Conservation (phyloP, 768 basidiomycete genomes). For the Phanerodontia chrysosporium region DNA sequence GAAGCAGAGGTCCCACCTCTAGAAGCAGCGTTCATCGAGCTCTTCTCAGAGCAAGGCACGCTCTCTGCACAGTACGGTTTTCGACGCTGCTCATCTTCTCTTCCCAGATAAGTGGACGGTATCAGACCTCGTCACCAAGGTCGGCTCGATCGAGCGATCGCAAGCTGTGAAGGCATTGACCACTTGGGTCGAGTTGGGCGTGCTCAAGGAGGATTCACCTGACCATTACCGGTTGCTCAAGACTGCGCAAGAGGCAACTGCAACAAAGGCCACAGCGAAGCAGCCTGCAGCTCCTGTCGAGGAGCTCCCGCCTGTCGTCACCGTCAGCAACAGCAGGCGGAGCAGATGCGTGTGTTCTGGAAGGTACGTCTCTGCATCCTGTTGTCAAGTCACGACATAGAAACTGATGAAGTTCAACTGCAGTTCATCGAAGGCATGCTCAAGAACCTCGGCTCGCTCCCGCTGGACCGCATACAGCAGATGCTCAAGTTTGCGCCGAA, state of each 20-base stretch:
- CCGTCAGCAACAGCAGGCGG: conserved; percentile 73
- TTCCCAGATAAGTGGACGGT: conserved; percentile 62
- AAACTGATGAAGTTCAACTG: not conserved
- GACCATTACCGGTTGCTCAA: conserved; percentile 65
- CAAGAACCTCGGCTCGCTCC: conserved; percentile 74
- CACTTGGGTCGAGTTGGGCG: conserved; percentile 82
- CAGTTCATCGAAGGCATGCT: conserved; percentile 92
- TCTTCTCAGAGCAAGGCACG: conserved; percentile 71
- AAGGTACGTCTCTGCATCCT: conserved; percentile 46
- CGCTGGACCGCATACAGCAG: conserved; percentile 79
- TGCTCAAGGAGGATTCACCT: conserved; percentile 65
- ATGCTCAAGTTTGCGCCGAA: conserved; percentile 84
- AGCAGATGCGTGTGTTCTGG: conserved; percentile 88
- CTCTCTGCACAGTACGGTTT: no score
- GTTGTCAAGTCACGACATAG: not conserved
- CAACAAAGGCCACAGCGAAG: not conserved
- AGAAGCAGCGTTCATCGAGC: conserved; percentile 87
- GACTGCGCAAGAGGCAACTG: conserved; percentile 43
- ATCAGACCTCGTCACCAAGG: conserved; percentile 57
- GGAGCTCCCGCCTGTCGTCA: conserved; percentile 44
- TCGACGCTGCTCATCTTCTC: no score
- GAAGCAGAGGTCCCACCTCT: conserved; percentile 77
- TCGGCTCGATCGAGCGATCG: conserved; percentile 62
- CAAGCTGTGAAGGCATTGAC: conserved; percentile 68
- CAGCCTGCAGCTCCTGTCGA: conserved; percentile 33